Percentiles rank a stretch among this genome's conserved stretches.
Evolutionary conservation across 1,139 yeast species (phyloP).

Genomic region (Geotrichum macrosporum): DNA sequence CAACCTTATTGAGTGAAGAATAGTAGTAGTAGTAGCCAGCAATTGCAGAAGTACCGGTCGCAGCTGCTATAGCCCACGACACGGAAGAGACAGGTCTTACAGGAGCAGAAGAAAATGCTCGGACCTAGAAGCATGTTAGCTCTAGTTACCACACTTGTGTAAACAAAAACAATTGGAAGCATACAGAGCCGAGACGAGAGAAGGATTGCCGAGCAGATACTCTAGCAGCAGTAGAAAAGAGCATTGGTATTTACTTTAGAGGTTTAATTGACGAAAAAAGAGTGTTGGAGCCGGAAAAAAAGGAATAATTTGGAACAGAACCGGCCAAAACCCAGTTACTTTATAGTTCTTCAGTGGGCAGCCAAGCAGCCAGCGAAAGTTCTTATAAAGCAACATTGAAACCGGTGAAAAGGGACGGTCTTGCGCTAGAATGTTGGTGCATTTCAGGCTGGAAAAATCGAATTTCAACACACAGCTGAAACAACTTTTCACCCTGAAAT

Average conservation of each 20-base stretch:
- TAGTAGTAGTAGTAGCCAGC: conserved; percentile 9
- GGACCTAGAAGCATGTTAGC: neutral
- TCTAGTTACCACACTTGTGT: neutral
- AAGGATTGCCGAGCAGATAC: neutral
- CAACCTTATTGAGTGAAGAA: conserved; percentile 4
- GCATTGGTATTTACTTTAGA: neutral
- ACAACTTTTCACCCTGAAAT: no score
- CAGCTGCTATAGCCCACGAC: conserved; percentile 3
- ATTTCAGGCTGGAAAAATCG: no score
- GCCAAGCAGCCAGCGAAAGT: no score
- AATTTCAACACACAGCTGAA: no score
- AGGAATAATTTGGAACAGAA: no score
- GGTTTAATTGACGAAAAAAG: neutral
- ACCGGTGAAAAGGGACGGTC: no score
- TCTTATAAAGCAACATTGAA: no score
- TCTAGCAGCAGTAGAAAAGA: neutral
- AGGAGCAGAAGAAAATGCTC: neutral
- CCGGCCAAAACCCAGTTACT: no score
- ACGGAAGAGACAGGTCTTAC: neutral
- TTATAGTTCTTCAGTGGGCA: no score
- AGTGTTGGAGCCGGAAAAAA: neutral
- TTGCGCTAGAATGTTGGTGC: no score
- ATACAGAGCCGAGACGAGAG: conserved; percentile 5
- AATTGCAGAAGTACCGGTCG: conserved; percentile 5
- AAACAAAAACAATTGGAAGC: neutral